Conservation (phyloP, 108 stramenopile species). For the Mediolabrus comicus region DNA sequence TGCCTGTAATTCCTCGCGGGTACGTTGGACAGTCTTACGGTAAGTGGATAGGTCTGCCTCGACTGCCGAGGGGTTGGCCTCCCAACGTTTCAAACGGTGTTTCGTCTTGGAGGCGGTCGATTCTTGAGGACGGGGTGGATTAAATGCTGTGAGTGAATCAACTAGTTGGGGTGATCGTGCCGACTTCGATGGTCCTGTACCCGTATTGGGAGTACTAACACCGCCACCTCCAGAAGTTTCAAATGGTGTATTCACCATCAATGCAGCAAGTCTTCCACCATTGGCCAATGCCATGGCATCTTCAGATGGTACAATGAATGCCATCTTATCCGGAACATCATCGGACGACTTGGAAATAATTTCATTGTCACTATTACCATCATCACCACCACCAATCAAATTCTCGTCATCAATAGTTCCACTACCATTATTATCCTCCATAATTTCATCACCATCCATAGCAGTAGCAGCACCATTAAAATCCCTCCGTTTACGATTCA, state of each 20-base stretch:
- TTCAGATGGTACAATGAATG: conserved; percentile 22
- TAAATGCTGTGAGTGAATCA: conserved; percentile 72
- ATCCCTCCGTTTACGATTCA: not conserved
- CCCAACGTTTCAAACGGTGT: conserved; percentile 82
- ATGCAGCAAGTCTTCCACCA: conserved; percentile 32
- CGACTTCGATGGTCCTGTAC: conserved; percentile 6
- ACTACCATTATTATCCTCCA: conserved; percentile 5
- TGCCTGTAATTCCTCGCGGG: conserved; percentile 65
- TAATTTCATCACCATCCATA: not conserved
- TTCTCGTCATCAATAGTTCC: conserved; percentile 9
- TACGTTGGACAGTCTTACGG: conserved; percentile 72
- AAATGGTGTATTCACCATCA: conserved; percentile 40
- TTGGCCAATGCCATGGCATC: conserved; percentile 44
- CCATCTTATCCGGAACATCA: conserved; percentile 1
- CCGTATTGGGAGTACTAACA: conserved; percentile 1
- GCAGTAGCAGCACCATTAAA: not conserved
- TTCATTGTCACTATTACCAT: not conserved
- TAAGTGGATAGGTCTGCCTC: conserved; percentile 77
- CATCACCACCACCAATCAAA: not conserved
- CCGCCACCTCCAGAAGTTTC: conserved; percentile 30
- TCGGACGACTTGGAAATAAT: not conserved
- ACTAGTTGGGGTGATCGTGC: conserved; percentile 55
- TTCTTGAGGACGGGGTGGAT: conserved; percentile 88
- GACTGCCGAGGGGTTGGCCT: conserved; percentile 72
- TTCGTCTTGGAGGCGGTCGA: conserved; percentile 76